A percentile compares a stretch with the other conserved stretches of the same genome.
Conservation (phyloP, 768 basidiomycete genomes). For the Psilocybe sp. region DNA sequence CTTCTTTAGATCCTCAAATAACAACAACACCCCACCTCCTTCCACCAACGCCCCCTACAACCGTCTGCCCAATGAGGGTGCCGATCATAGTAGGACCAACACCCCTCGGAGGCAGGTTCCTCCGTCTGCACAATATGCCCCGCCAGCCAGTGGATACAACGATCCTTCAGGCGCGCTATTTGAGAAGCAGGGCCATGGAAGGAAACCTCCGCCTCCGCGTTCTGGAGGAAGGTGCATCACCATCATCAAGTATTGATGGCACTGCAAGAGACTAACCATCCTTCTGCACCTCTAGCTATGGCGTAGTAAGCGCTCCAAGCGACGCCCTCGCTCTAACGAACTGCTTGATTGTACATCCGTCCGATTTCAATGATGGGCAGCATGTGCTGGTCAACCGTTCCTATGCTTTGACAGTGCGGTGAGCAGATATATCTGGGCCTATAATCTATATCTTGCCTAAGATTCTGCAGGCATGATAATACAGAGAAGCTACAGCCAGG, state of each 20-base stretch:
- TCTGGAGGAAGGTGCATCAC: conserved; percentile 28
- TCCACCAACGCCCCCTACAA: conserved; percentile 33
- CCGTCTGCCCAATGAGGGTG: conserved; percentile 31
- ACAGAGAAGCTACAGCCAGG: conserved; percentile 69
- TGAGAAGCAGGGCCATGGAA: conserved; percentile 45
- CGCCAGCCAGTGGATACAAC: conserved; percentile 43
- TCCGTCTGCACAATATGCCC: conserved; percentile 37
- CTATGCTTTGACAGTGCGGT: conserved; percentile 77
- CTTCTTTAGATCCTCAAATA: conserved; percentile 44
- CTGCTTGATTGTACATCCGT: conserved; percentile 74
- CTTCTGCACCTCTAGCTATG: conserved; percentile 35
- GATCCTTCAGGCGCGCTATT: conserved; percentile 48
- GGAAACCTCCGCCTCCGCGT: conserved; percentile 35
- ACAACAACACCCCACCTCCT: conserved; percentile 34
- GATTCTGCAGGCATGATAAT: conserved; percentile 65
- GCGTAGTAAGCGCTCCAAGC: conserved; percentile 59
- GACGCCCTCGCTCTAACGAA: conserved; percentile 76
- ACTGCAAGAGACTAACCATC: neutral
- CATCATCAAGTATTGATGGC: neutral
- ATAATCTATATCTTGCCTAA: neutral
- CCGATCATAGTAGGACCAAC: conserved; percentile 24
- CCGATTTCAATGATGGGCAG: conserved; percentile 69
- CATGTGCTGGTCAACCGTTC: conserved; percentile 75
- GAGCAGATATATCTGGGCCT: conserved; percentile 14
- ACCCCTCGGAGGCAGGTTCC: conserved; percentile 35